phyloP scores from a whole-genome alignment of 2,329 filamentous ascomycete species.

The Truncatella angustata region DNA sequence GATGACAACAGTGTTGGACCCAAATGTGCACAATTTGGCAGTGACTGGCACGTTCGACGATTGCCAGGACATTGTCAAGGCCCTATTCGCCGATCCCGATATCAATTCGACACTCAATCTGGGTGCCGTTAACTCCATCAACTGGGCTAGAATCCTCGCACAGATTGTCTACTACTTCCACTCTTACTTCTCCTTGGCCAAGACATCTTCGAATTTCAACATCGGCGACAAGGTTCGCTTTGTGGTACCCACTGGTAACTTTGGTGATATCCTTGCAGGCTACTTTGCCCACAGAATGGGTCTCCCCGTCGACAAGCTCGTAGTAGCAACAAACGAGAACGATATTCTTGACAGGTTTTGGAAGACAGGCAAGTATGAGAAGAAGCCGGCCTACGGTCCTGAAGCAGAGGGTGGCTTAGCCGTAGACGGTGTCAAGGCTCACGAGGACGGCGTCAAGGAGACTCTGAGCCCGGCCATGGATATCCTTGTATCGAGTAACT shows the following conservation, averaged over 20 bases:
- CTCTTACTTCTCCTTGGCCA: constrained; percentile 81
- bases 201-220: constrained; percentile 57
- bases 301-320: constrained; percentile 80
- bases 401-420: constrained; percentile 63
- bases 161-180: constrained; percentile 98
- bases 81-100: constrained; percentile 81
- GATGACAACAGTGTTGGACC: constrained; percentile 91
- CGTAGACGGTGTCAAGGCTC: constrained; percentile 60
- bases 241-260: constrained; percentile 93
- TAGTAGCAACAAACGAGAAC: constrained; percentile 95
- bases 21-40: constrained; percentile 89
- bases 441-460: constrained; percentile 78
- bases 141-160: constrained; percentile 90
- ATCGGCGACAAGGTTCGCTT: constrained; percentile 72
- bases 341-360: constrained; percentile 96
- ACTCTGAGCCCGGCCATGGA: constrained; percentile 97
- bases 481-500: constrained; percentile 93
- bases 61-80: constrained; percentile 96
- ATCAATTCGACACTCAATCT: constrained; percentile 82
- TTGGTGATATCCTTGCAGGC: constrained; percentile 85
- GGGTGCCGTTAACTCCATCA: constrained; percentile 94
- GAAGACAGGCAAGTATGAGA: constrained; percentile 86
- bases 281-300: constrained; percentile 93
- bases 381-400: constrained; percentile 62
- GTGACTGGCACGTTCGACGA: constrained; percentile 93